These are phyloP conservation scores for Trichoderma koningii DNA, from an alignment of 2,329 filamentous ascomycete species.

Conservation along the genomic window DNA sequence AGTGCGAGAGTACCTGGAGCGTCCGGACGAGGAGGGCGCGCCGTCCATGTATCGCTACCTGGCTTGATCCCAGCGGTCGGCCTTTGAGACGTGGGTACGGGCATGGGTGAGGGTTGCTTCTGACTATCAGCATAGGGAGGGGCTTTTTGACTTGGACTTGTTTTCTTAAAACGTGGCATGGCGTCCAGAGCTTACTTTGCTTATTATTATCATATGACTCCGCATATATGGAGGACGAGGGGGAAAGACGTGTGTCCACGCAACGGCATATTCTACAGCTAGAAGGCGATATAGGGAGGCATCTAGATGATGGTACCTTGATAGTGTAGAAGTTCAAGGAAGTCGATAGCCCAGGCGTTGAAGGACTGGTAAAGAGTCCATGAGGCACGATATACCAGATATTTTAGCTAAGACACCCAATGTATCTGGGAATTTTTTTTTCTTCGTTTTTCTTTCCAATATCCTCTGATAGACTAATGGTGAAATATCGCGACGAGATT, in stretches of 20 bases:
- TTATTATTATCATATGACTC: not conserved
- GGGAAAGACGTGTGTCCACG: not conserved
- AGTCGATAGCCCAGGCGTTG: not conserved
- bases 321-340: not conserved
- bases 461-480: too few species aligned
- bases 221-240: not conserved
- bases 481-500: not conserved
- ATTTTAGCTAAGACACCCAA: too few species aligned
- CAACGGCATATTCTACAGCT: not conserved
- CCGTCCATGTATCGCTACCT: slow-evolving; percentile 70
- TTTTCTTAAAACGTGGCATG: slow-evolving; percentile 15
- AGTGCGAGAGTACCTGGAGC: slow-evolving; percentile 74
- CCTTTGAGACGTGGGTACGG: not conserved
- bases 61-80: slow-evolving; percentile 51
- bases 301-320: slow-evolving; percentile 2
- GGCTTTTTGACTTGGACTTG: slow-evolving; percentile 5
- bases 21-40: slow-evolving; percentile 64
- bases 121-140: slow-evolving; percentile 2
- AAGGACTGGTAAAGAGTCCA: not conserved
- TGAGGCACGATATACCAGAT: not conserved
- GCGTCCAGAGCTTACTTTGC: slow-evolving; percentile 21
- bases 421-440: too few species aligned
- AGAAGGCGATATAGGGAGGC: not conserved
- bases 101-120: slow-evolving; percentile 15
- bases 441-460: too few species aligned